Conservation (phyloP, 148 eudicot species). For the Pharnaceum exiguum region DNA sequence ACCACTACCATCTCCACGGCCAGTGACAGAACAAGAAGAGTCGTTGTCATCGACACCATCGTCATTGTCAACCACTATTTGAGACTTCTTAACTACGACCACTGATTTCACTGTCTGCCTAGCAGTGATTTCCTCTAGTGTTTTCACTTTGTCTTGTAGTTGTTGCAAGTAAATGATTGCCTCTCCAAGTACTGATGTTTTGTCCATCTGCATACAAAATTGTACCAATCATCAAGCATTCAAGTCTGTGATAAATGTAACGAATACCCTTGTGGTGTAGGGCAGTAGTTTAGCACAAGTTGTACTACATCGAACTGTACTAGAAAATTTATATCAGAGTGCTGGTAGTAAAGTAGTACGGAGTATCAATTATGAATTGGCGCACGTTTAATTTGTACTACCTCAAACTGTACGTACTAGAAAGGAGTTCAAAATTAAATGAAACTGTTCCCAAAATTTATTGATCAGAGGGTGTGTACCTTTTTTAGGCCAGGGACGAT, state of each 20-base stretch:
- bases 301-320: too few species aligned
- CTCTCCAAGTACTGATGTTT: background rate
- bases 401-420: background rate
- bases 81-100: background rate
- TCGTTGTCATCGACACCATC: background rate
- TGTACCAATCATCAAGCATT: background rate
- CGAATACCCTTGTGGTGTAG: background rate
- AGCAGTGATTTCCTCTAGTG: background rate
- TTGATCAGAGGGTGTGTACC: background rate
- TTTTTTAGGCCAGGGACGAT: conserved; percentile 12
- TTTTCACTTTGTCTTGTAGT: conserved; percentile 2
- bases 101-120: background rate
- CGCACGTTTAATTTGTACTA: too few species aligned
- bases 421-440: background rate
- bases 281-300: background rate
- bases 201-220: background rate
- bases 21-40: background rate
- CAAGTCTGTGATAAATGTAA: too few species aligned
- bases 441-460: background rate
- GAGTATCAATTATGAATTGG: too few species aligned
- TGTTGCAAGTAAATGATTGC: conserved; percentile 1
- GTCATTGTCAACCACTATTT: background rate
- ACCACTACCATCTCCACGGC: background rate
- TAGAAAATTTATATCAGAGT: too few species aligned
- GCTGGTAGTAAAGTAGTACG: too few species aligned